These are phyloP conservation scores for Candida boleticola DNA, from an alignment of 805 yeast genomes.

Conservation along the genomic window DNA sequence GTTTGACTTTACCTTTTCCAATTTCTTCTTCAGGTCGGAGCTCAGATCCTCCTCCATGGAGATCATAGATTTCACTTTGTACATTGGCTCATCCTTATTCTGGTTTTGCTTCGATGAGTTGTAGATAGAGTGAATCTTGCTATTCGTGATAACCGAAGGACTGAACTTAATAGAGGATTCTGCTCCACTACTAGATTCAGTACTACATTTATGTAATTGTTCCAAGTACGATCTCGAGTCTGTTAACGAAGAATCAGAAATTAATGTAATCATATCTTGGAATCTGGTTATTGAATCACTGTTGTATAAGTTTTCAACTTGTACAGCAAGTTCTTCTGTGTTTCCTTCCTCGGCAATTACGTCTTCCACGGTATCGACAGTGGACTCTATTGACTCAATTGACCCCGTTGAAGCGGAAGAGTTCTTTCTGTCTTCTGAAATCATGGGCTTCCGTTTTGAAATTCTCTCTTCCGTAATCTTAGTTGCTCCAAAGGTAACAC, in stretches of 20 bases:
- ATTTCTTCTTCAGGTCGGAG: slow-evolving; percentile 21
- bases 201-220: slow-evolving; percentile 13
- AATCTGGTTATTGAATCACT: slow-evolving; percentile 11
- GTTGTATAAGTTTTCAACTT: neutral
- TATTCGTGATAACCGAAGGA: slow-evolving; percentile 19
- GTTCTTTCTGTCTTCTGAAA: neutral
- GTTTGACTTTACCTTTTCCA: slow-evolving; percentile 8
- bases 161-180: slow-evolving; percentile 3
- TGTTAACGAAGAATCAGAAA: slow-evolving; percentile 25
- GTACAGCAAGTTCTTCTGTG: neutral
- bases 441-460: neutral
- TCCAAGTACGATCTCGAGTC: slow-evolving; percentile 26
- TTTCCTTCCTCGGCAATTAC: neutral
- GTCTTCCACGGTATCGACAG: slow-evolving; percentile 2
- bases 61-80: slow-evolving; percentile 41
- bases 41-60: slow-evolving; percentile 29
- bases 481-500: neutral
- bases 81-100: slow-evolving; percentile 19
- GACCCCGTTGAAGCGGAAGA: neutral
- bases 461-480: neutral
- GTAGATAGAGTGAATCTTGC: slow-evolving; percentile 37
- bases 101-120: slow-evolving; percentile 15
- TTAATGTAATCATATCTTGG: slow-evolving; percentile 19
- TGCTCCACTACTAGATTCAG: neutral
- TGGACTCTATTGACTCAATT: slow-evolving; percentile 2